Evolutionary conservation across 2,329 filamentous ascomycete species (phyloP).

Genomic region (Sporothrix variecibatus): DNA sequence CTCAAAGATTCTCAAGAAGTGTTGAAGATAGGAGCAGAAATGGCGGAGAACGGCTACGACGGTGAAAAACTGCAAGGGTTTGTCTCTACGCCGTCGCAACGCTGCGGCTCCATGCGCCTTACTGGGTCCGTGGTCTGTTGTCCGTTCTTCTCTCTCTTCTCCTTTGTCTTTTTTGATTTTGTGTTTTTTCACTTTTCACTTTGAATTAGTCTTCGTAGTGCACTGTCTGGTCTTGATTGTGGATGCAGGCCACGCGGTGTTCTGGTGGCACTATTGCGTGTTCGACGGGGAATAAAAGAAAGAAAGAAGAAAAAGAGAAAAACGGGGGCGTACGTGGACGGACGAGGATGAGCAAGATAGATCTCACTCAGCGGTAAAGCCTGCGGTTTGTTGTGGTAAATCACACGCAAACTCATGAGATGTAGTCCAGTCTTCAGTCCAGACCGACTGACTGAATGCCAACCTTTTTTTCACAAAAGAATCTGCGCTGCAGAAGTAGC

Average conservation of each 20-base stretch:
- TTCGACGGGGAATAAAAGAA: not conserved
- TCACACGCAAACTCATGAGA: not conserved
- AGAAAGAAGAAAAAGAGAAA: not conserved
- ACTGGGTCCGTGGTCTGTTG: not conserved
- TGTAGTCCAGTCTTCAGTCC: not conserved
- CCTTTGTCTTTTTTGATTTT: not conserved
- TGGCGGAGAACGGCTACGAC: not conserved
- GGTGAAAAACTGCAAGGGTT: not conserved
- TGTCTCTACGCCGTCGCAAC: not conserved
- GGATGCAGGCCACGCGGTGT: conserved; percentile 16
- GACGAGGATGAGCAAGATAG: not conserved
- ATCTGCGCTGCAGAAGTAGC: not conserved
- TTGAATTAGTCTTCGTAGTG: not conserved
- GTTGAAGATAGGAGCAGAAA: not conserved
- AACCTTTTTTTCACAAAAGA: not conserved
- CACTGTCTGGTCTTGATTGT: not conserved
- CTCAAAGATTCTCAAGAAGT: not conserved
- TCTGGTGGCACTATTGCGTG: not conserved
- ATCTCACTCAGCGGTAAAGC: not conserved
- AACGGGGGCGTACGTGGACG: not conserved
- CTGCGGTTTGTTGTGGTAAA: no score
- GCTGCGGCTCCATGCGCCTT: conserved; percentile 1
- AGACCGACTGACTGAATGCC: not conserved
- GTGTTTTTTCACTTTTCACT: not conserved
- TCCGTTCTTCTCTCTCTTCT: not conserved